Evolutionary conservation across 169 alveolate species (phyloP).

Genomic region (Plasmodium gaboni): DNA sequence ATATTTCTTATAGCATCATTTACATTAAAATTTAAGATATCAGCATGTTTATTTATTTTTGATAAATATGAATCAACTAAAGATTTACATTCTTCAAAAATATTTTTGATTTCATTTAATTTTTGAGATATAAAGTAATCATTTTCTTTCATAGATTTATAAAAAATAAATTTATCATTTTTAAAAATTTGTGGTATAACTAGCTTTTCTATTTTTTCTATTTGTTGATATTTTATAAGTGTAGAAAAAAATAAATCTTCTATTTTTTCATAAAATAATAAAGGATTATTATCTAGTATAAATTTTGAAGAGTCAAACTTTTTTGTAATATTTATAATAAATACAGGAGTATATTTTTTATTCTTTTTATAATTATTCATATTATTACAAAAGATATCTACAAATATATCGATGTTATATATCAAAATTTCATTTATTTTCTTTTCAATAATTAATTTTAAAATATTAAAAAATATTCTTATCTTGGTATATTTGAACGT

Average conservation of each 20-base stretch:
- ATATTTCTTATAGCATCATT: slow-evolving; percentile 73
- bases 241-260: slow-evolving; percentile 52
- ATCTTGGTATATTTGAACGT: slow-evolving; percentile 70
- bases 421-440: slow-evolving; percentile 70
- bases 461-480: slow-evolving; percentile 66
- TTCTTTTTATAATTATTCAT: slow-evolving; percentile 44
- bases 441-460: slow-evolving; percentile 50
- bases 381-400: slow-evolving; percentile 30
- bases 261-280: slow-evolving; percentile 56
- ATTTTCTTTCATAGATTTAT: slow-evolving; percentile 70
- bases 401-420: slow-evolving; percentile 49
- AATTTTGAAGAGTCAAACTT: slow-evolving; percentile 64
- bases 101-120: slow-evolving; percentile 29
- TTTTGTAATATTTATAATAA: slow-evolving; percentile 67
- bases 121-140: slow-evolving; percentile 59
- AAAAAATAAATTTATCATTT: slow-evolving; percentile 71
- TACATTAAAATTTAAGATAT: slow-evolving; percentile 58
- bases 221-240: slow-evolving; percentile 70
- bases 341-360: slow-evolving; percentile 48
- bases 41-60: slow-evolving; percentile 66
- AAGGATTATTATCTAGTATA: slow-evolving; percentile 59
- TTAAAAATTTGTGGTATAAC: slow-evolving; percentile 72
- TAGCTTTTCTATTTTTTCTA: slow-evolving; percentile 75
- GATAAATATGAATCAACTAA: slow-evolving; percentile 49
- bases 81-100: slow-evolving; percentile 62